Base-by-base conservation (phyloP, 768 basidiomycete genomes). In the Chalciporus piperatus region DNA sequence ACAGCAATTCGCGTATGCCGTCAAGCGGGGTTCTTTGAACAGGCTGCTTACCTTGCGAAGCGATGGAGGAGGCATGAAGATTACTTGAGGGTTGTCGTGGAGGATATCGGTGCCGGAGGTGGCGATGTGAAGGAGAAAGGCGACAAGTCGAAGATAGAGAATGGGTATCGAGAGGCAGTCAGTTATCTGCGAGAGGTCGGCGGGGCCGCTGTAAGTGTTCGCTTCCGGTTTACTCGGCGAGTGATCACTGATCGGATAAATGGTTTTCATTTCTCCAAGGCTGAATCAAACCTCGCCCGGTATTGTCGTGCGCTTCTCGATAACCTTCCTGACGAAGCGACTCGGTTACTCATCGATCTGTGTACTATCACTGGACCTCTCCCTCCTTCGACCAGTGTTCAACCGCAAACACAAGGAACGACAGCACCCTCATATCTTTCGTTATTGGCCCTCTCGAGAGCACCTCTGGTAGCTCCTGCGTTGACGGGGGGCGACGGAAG, bases 1-100 rank as follows among this genome's bases (percentile, higher is more conserved):
- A 99, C 97, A 0, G 97, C 94, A 0, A 98, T 99, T 47, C 82
- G 93, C 3, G 96, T 98, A 25, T 98, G 95, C 62, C 80, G 97
- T 23, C 96, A 98, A 68, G 96, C 94, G 2, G 92, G 93, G 0
- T 98, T 96, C 68, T 97, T 91, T 60, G 87, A 94, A 50, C 96
- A 98, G 64, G 96, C 96, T 1, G 83, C 85, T 1, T 98, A 95
- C 65, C 79, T 99, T 14, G 96, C 97, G 17, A 85, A 84, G 72
- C 91, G 92, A 64, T 98, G 93, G 68, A 84, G 87, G 27, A 72
- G 89, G 19, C 93, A 98, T 58, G 92, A 95, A 60, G 96, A 98
- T 58, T 98, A 93, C 68, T 69, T 99, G 37, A 77, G 91, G 51
- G 95, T 98, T 43, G 87, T 94, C 69, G 89, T 99, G 43, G 95